Evolutionary conservation across 257 asterid genomes (phyloP).

Genomic region (Fraxinus anomala): DNA sequence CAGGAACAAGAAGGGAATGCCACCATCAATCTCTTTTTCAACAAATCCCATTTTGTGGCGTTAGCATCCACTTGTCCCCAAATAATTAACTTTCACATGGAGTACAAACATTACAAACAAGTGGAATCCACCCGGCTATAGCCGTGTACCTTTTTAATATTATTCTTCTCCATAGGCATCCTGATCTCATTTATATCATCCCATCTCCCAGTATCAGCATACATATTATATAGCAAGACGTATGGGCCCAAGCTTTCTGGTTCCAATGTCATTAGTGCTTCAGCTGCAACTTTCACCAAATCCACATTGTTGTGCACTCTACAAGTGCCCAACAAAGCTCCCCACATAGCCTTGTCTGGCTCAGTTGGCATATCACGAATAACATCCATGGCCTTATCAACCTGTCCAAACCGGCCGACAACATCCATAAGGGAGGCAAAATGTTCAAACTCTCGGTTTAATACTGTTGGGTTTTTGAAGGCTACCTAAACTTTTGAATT

Average conservation of each 20-base stretch:
- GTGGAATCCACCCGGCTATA: constrained; percentile 61
- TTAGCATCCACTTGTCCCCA: neutral
- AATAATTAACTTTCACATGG: neutral
- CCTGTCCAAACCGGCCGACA: constrained; percentile 60
- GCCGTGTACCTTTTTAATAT: constrained; percentile 56
- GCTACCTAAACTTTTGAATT: no score
- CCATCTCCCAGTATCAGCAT: constrained; percentile 72
- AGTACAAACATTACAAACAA: constrained; percentile 25
- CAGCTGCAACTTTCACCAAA: constrained; percentile 64
- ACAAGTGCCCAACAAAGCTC: constrained; percentile 82
- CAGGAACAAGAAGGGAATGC: constrained; percentile 75
- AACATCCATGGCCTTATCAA: constrained; percentile 72
- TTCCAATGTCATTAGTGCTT: constrained; percentile 66
- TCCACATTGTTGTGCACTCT: constrained; percentile 66
- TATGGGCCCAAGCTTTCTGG: constrained; percentile 86
- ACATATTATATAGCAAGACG: constrained; percentile 63
- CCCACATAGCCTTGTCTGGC: constrained; percentile 86
- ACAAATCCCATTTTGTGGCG: constrained; percentile 65
- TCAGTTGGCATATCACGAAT: constrained; percentile 55
- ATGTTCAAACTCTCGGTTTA: constrained; percentile 66
- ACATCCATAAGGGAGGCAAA: constrained; percentile 77
- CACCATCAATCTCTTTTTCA: constrained; percentile 75
- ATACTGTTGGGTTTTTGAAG: constrained; percentile 21
- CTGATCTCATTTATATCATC: constrained; percentile 70
- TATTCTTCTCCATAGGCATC: constrained; percentile 57